Evolutionary conservation across 768 basidiomycete genomes (phyloP), one percentile per base, ranked within the genome.

Genomic region (Sarcodon sp.): DNA sequence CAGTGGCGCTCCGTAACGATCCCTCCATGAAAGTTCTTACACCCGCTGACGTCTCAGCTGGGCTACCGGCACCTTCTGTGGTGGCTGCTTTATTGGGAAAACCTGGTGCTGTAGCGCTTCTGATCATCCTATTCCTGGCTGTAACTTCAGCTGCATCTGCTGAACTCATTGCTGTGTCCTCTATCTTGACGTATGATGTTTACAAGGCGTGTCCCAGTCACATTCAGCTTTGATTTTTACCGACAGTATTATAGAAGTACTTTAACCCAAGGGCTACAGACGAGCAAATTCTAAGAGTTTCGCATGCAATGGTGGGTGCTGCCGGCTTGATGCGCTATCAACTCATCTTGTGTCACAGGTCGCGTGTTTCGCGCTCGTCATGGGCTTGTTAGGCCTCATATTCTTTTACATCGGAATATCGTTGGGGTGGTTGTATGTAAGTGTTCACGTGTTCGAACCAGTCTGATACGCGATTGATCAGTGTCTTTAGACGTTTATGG

Each of bases 401-500:
- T 93, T 94, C 70, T 88, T 69, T 65, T 91, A 84, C 61, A 47
- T 47, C 35, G 46, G 46, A 3, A 10, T 47, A 13, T 47, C 48
- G 33, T 44, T 49, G 35, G 45, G 45, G 43, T 49, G 48, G 48
- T 36, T 49, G 3, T 49, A 44, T 38, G 43, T 49, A 54, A 44
- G 81, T 71, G 21, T 27, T 35, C 4, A 27, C 39, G 4, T 41
- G 8, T 41, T 13, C 39, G 39, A 13, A 4, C 16, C 3, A 41
- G 39, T 27, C 43, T 55, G 16, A 49, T 27, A 27, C 21, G 21
- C 21, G 21, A 27, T 27, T n/a, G 8, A 37, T 37, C 33, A 32
- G 5, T 34, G 7, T 34, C 47, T 13, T 15, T 48, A 87, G 85
- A 85, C 81, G 5, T 87, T 88, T 63, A 89, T 89, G 87, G 88